Evolutionary conservation across 345 rosid species (phyloP), one percentile per base, ranked within the genome.

Genomic region (Eutrema yunnanense): DNA sequence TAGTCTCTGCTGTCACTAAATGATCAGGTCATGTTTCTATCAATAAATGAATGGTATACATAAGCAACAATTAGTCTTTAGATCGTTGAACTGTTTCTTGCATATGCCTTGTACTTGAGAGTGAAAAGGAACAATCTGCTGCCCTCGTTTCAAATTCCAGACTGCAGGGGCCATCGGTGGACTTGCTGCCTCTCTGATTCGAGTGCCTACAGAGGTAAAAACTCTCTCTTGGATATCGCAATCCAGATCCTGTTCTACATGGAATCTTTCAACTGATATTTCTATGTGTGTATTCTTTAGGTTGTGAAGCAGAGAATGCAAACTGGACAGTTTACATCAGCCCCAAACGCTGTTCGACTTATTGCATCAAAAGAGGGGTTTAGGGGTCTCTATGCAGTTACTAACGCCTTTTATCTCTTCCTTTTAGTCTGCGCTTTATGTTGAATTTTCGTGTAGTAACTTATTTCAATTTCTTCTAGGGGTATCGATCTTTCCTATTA

Each of bases 251-350:
- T 41, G 3, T 49, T 64, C 43, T 61, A 27, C 40, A 49, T 56
- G 14, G 12, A 41, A 14, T 68, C 8, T 2, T 29, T 58, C 65
- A n/a, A 33, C 33, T 2, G 1, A 66, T 19, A 65, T 59, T 22
- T 50, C 4, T 9, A 30, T 69, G 8, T 69, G 52, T 44, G 54
- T 75, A 46, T 63, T 65, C 22, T 37, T 40, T 80, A 95, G 98
- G 99, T 95, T 81, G 92, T 95, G 60, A 95, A 92, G 81, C 93
- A 90, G 76, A 85, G 99, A 84, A 85, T 90, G 96, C 97, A 92
- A 80, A 90, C 99, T 22, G 91, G 92, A 60, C 99, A 95, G 62
- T 95, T 88, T 81, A 73, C 84, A 50, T 87, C 98, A 27, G 92
- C 99, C 42, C 88, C 96, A 27, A 77, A 78, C 58, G 99, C 97